These are phyloP conservation scores for Sporothrix curviconia DNA, from an alignment of 2,329 filamentous ascomycete genomes.

Conservation along the genomic window DNA sequence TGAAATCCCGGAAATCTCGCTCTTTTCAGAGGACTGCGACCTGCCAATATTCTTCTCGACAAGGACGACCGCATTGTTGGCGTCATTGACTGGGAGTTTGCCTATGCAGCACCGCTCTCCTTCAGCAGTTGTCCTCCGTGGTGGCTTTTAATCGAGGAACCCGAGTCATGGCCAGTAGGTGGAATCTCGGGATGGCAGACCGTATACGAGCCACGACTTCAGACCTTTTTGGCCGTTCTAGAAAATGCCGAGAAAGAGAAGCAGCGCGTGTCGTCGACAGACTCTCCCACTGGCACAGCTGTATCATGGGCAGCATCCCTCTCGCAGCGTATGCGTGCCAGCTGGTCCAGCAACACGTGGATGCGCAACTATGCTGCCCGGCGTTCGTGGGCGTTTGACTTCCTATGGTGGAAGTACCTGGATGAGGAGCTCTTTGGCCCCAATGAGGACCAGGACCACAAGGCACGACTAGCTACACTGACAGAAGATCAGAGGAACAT, in stretches of 20 bases:
- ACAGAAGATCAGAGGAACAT: conserved; percentile 21
- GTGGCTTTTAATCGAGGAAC: conserved; percentile 29
- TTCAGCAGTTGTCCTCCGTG: conserved; percentile 29
- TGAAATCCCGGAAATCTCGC: conserved; percentile 16
- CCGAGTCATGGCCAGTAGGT: conserved; percentile 28
- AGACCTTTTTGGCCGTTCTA: conserved; percentile 29
- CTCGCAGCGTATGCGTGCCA: conserved; percentile 24
- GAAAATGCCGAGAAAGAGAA: conserved; percentile 13
- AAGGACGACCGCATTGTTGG: conserved; percentile 24
- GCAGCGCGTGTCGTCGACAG: too few relatives aligned
- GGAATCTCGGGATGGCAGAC: conserved; percentile 28
- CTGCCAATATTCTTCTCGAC: conserved; percentile 27
- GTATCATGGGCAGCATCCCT: too few relatives aligned
- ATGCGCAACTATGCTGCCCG: conserved; percentile 24
- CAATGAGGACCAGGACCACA: conserved; percentile 24
- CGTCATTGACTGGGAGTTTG: conserved; percentile 37
- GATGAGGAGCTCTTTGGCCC: conserved; percentile 22
- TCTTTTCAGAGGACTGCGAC: conserved; percentile 31
- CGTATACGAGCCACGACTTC: conserved; percentile 27
- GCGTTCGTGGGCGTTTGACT: conserved; percentile 26
- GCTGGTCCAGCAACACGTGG: conserved; percentile 23
- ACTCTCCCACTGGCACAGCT: too few relatives aligned
- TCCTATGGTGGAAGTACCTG: conserved; percentile 24
- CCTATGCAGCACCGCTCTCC: conserved; percentile 27
- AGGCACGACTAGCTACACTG: conserved; percentile 25